Base-by-base conservation (phyloP, 2,329 filamentous ascomycete species). In the Neoarthrinium moseri region DNA sequence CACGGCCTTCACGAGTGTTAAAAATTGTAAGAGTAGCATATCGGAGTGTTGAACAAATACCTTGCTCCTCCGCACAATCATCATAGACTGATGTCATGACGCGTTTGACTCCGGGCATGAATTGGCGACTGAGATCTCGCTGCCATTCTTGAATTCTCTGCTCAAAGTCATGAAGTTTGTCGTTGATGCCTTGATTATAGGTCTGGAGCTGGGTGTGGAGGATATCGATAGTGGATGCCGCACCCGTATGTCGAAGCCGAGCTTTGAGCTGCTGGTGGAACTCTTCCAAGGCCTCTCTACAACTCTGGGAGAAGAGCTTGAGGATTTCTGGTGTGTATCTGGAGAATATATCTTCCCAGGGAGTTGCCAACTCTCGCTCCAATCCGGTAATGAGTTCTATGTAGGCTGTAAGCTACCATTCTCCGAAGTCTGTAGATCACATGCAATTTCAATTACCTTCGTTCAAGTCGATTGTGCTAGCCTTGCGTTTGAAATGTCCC, bases 111-210 rank as follows among this genome's bases (percentile, higher is more conserved):
- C 21, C 35, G 10, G 35, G 35, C 11, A 37, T 21, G n/a, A 37
- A 37, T 37, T 37, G 18, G 20, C 35, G 35, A 37, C 35, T 37
- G 3, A 21, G 18, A n/a, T 37, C 35, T 13, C 35, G 35, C 35
- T 37, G 35, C 32, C 32, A 34, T 2, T 15, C 32, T 10, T 38
- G 13, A 38, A 38, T 21, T 24, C 10, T 13, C 35, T 26, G 22
- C 26, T 38, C n/a, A 22, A 38, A 24, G 12, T 21, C 21, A 13
- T 12, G n/a, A n/a, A 23, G 12, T 13, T 12, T 6, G 13, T 38
- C 21, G 20, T 38, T 38, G 35, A 38, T n/a, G 5, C 8, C 22
- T 12, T 15, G 21, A 5, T 15, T 8, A 6, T n/a, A 22, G 5
- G 18, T 15, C 15, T 24, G 20, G 35, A 23, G 23, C 8, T 26